A percentile compares a stretch with the other conserved stretches of the same genome.
phyloP scores from a whole-genome alignment of 495 filamentous ascomycete genomes.

The Neurospora sp. region DNA sequence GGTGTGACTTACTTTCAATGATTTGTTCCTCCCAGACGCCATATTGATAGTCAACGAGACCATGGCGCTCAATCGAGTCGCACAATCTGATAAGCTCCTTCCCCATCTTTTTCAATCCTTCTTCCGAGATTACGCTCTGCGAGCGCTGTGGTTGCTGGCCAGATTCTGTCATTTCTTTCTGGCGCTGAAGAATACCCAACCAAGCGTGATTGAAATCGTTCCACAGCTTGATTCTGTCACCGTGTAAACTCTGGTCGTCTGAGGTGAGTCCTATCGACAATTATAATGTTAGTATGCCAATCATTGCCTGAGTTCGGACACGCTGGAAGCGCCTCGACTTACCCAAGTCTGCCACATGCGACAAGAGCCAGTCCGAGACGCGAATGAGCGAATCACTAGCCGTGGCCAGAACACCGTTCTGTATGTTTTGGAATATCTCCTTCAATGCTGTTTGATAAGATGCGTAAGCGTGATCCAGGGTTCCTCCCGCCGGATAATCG shows the following conservation, averaged over 20 bases:
- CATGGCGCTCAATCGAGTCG: constrained; percentile 77
- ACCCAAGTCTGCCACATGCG: constrained; percentile 78
- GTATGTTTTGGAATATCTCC: constrained; percentile 65
- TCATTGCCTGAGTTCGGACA: constrained; percentile 13
- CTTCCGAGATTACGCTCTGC: constrained; percentile 55
- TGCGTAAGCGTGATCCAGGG: constrained; percentile 55
- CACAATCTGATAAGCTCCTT: constrained; percentile 71
- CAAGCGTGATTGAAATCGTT: constrained; percentile 92
- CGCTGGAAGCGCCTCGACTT: constrained; percentile 27
- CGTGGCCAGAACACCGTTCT: constrained; percentile 59
- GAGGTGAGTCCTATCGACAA: constrained; percentile 31
- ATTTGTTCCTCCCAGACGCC: constrained; percentile 95
- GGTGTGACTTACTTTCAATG: constrained; percentile 54
- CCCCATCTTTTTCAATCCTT: constrained; percentile 68
- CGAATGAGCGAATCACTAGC: constrained; percentile 64
- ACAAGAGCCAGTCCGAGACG: constrained; percentile 78
- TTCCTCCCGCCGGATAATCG: constrained; percentile 23
- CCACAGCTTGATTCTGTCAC: constrained; percentile 73
- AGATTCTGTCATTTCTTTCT: constrained; percentile 66
- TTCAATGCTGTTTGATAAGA: constrained; percentile 65
- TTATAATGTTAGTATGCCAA: neutral
- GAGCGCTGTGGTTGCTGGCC: constrained; percentile 49
- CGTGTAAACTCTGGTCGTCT: constrained; percentile 64
- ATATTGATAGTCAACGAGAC: constrained; percentile 93
- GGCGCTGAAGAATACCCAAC: constrained; percentile 76